Base-by-base conservation (phyloP, 148 eudicot species). In the Salicornia ramosissima region DNA sequence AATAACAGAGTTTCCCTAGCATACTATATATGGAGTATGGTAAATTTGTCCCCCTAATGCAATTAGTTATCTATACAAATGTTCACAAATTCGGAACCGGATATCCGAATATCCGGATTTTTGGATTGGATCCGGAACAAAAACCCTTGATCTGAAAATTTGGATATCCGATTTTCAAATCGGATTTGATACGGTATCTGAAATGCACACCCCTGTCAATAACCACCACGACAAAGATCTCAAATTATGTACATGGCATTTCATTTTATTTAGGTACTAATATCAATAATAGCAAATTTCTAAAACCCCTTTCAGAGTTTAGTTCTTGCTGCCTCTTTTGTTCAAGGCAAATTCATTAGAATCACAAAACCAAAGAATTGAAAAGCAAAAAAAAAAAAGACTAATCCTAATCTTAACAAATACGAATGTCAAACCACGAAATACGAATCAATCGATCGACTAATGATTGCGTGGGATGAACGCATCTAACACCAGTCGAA, bases 331-430 rank as follows among this genome's bases (percentile, higher is more conserved):
- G 62, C 25, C 65, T 60, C 19, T 26, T 19, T 5, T 60, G 45
- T 33, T 33, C 4, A 34, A 36, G 54, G 72, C 42, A 69, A 56
- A 42, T n/a, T 42, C 55, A 69, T 69, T 53, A 69, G 49, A 56
- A 56, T 47, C 24, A 34, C 29, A 43, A 39, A 55, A 22, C 53
- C 22, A 24, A 12, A 19, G 10, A 52, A 14, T n/a, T 3, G 39
- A 34, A n/a, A 33, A 10, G 39, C 15, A 4, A 53, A 68, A 53
- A 0, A 25, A 34, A 50, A 39, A 31, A 50, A 22, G n/a, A n/a
- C n/a, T n/a, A n/a, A 45, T 60, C 25, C 33, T 28, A 45, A 71
- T 60, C 57, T 60, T 31, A 49, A 14, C 52, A 49, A 49, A 47
- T 50, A 25, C 34, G 36, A 71, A 71, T 61, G 58, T 42, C 57